phyloP scores from a whole-genome alignment of 495 filamentous ascomycete species.

The Aspergillus panamensis region DNA sequence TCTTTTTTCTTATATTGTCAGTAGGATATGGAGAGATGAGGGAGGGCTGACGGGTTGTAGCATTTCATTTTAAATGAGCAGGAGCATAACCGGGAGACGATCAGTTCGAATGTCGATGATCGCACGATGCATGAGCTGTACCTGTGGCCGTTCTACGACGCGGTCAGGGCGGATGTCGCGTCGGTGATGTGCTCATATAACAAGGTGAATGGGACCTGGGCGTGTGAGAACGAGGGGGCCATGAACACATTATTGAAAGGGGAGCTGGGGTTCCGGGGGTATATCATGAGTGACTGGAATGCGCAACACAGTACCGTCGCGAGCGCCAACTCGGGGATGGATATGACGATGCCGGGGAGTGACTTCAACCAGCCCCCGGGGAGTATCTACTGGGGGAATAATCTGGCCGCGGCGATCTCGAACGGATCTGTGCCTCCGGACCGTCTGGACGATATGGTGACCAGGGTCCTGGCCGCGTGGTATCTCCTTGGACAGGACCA shows the following conservation, averaged over 20 bases:
- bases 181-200: constrained; percentile 71
- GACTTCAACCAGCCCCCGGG: constrained; percentile 47
- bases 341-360: constrained; percentile 59
- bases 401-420: constrained; percentile 43
- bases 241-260: constrained; percentile 62
- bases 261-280: constrained; percentile 65
- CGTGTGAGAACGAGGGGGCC: constrained; percentile 59
- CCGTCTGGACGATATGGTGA: constrained; percentile 54
- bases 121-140: constrained; percentile 78
- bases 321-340: constrained; percentile 54
- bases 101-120: constrained; percentile 59
- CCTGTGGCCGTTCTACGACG: constrained; percentile 70
- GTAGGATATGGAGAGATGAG: not conserved
- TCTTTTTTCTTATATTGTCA: no score
- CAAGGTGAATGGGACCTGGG: constrained; percentile 61
- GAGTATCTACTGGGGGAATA: constrained; percentile 23
- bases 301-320: constrained; percentile 55
- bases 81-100: constrained; percentile 64
- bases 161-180: constrained; percentile 56
- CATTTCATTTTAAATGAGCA: constrained; percentile 43
- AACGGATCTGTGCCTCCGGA: constrained; percentile 39
- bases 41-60: constrained; percentile 54
- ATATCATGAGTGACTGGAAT: constrained; percentile 63
- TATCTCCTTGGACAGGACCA: constrained; percentile 52
- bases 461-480: constrained; percentile 53